Percentiles rank a stretch among this genome's conserved stretches.
phyloP scores from a whole-genome alignment of 2,329 filamentous ascomycete species.

The Aspergillus luchuensis region DNA sequence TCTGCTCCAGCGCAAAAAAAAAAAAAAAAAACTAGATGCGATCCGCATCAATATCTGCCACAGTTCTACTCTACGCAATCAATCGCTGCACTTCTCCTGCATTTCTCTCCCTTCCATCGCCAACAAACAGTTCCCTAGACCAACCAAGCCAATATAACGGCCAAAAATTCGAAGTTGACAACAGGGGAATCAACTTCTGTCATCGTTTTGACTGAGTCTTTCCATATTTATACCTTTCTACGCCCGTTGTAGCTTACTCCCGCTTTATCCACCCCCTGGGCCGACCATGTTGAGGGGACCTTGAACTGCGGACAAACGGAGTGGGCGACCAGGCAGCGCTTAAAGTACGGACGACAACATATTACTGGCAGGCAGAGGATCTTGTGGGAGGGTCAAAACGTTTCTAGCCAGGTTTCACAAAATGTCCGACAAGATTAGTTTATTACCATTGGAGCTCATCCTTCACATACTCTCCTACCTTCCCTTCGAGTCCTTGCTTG shows the following conservation, averaged over 20 bases:
- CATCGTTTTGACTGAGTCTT: neutral
- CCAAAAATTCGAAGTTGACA: neutral
- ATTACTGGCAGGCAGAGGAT: neutral
- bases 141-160: neutral
- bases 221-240: too few species aligned
- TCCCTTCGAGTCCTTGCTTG: constrained; percentile 30
- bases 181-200: neutral
- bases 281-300: neutral
- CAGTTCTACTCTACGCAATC: neutral
- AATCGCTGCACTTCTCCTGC: neutral
- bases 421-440: constrained; percentile 24
- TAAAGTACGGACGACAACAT: neutral
- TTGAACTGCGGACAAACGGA: neutral
- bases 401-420: neutral
- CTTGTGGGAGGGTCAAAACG: neutral
- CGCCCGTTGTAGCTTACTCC: neutral
- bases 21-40: neutral
- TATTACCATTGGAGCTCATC: constrained; percentile 35
- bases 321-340: neutral
- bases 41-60: neutral
- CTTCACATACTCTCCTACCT: constrained; percentile 35
- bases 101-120: neutral
- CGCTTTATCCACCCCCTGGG: neutral
- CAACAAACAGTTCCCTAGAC: neutral
- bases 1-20: neutral